Base-by-base conservation (phyloP, 106 monocot genomes). In the Vanilla planifolia region DNA sequence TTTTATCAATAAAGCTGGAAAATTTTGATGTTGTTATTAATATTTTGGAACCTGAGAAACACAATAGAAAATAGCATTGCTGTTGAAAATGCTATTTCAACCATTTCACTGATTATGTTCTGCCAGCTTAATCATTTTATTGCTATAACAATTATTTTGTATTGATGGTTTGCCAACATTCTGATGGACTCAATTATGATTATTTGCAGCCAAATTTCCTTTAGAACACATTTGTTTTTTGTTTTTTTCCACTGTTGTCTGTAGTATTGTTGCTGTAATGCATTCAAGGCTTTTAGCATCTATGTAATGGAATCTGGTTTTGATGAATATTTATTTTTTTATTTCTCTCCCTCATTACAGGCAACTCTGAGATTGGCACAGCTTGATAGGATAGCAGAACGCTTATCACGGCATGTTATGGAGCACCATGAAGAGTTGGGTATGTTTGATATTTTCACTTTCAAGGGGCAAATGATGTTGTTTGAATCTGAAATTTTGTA, bases 371-470 rank as follows among this genome's bases (percentile, higher is more conserved):
- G 96, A 56, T 65, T 96, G 62, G 69, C 80, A 22, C 96, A 96
- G 33, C 71, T 96, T 59, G 96, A 96, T 82, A 77, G 61, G 61
- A 87, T 96, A 67, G 67, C 84, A 53, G 96, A 96, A 67, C 80
- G 81, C 8, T 68, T 96, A 26, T 84, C 96, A 57, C 75, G 70
- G 5, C 87, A 96, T 90, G 96, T 96, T 55, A 91, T 96, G 96
- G 96, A 91, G 67, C 90, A 96, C 61, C 91, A 96, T 81, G 81
- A 96, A 79, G 66, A 91, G 64, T 91, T 96, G 96, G 96, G 96
- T 91, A 91, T 52, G 65, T 71, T 75, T 63, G 3, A 15, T 35
- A 6, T 1, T 21, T 7, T 45, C 57, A 45, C 41, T 70, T 29
- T 35, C 29, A 45, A 39, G 33, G 46, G 6, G 2, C 17, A 24